Base-by-base conservation (phyloP, 2,329 filamentous ascomycete genomes). In the Penicillium sp. region DNA sequence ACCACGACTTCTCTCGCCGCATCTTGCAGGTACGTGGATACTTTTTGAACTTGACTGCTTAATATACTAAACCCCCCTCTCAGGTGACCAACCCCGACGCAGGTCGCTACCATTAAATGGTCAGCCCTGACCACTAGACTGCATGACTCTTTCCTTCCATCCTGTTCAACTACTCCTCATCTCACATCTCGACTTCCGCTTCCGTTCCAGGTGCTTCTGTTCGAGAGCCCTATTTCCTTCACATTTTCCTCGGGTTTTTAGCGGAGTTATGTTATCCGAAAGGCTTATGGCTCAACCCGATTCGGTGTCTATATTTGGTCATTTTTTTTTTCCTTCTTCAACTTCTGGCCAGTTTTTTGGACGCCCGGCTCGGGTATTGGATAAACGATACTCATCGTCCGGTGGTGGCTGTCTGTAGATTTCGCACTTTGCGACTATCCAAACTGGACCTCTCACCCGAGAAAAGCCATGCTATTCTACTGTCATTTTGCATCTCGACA, bases 1-100 rank as follows among this genome's bases (percentile, higher is more conserved):
- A 96, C 75, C 86, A 95, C 75, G 93, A 97, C 73, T 97, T 96
- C 77, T 96, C 93, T 58, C 85, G 93, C 76, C 88, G 89, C 76
- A 96, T 97, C 74, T 83, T 97, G 69, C 89, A 95, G 85, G 42
- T 29, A 9, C 9, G 12, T 44, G 6, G 15, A 15, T 26, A n/a
- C 9, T 4, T 2, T 2, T 34, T 26, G 2, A 9, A n/a, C n/a
- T 18, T 16, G 24, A 16, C 29, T 38, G 4, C 15, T 51, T 60
- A 26, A 59, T 47, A 8, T 36, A 23, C 5, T 26, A 21, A 16
- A 16, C 5, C 4, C 36, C 36, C 18, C 5, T 10, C 16, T 8
- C 44, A 69, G 66, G 68, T 71, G 44, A 70, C 67, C 6, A 71
- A 71, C 53, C 69, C 36, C 9, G 36, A 39, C 36, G 8, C 16